Evolutionary conservation across 768 basidiomycete species (phyloP).

Genomic region (Rubroboletus pulcherrimus): DNA sequence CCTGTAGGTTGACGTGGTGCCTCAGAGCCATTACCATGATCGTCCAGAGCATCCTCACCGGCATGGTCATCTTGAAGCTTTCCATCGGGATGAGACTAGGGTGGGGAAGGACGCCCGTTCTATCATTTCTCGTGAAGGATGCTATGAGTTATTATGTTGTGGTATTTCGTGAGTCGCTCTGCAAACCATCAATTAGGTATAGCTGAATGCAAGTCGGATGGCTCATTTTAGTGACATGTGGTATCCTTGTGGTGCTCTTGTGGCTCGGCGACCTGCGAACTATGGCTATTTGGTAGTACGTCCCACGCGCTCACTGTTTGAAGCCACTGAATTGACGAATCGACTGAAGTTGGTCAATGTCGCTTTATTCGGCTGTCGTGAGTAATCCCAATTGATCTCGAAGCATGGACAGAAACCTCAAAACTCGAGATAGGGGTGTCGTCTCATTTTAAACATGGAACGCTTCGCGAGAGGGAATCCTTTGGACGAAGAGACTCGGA

Average conservation of each 20-base stretch:
- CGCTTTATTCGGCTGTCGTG: constrained; percentile 15
- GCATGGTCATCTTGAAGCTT: constrained; percentile 35
- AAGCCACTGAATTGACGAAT: background rate
- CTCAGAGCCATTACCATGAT: constrained; percentile 22
- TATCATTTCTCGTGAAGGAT: constrained; percentile 41
- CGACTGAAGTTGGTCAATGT: constrained; percentile 12
- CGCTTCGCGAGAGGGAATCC: too few species aligned
- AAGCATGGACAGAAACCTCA: too few species aligned
- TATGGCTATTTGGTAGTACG: background rate
- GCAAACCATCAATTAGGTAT: background rate
- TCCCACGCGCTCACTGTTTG: background rate
- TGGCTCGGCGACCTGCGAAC: background rate
- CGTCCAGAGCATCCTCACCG: constrained; percentile 38
- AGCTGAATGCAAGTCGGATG: background rate
- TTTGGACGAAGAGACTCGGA: too few species aligned
- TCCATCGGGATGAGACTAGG: constrained; percentile 28
- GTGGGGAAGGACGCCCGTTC: constrained; percentile 40
- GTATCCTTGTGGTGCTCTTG: background rate
- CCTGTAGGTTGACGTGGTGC: background rate
- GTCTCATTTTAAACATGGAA: too few species aligned
- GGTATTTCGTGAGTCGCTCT: background rate
- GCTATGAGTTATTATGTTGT: constrained; percentile 41
- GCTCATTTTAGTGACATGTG: background rate
- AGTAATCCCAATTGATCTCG: background rate
- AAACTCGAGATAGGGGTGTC: too few species aligned